Base-by-base conservation (phyloP, 176 grass and related monocot genomes). In the Otatea glauca region DNA sequence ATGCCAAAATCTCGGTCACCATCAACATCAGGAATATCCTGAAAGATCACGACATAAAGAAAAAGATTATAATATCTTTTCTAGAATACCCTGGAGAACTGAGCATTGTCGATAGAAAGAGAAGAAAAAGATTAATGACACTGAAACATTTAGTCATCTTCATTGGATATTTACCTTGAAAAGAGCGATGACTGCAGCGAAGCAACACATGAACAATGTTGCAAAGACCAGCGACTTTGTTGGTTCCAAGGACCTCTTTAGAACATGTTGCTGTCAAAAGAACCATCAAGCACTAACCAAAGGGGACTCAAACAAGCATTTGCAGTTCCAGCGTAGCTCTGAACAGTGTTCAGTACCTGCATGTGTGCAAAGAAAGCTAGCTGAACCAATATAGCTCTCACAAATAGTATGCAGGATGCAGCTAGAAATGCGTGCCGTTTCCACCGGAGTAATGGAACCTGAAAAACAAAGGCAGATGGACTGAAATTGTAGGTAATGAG, bases 1-100 rank as follows among this genome's bases (percentile, higher is more conserved):
- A 94, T 94, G 44, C 92, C 92, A 16, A 91, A 97, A 86, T 91
- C 41, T 63, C 88, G 84, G 43, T 97, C 95, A 44, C 95, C 92
- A 35, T 94, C 88, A 35, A 94, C 81, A 92, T 93, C 92, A 49
- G 95, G 95, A 56, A 94, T 94, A 85, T 97, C 95, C 95, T 97
- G 79, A 75, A 53, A 74, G 10, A 34, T 51, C 76, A 68, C 5
- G 48, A 67, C 17, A 86, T 65, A 56, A 38, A 65, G 9, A 15
- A 56, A 54, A 27, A n/a, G 12, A 48, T 48, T 14, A 48, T 14
- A 48, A 48, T 48, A 14, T 48, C 42, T 43, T 48, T 48, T 11
- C 45, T 48, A 2, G 11, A 48, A 48, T 48, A 14, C 45, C 9
- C 45, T 12, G 45, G 45, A 48, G 45, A 48, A 48, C 11, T 48